These are phyloP conservation scores for Microdochium paspali DNA, from an alignment of 2,329 filamentous ascomycete genomes.

Conservation along the genomic window DNA sequence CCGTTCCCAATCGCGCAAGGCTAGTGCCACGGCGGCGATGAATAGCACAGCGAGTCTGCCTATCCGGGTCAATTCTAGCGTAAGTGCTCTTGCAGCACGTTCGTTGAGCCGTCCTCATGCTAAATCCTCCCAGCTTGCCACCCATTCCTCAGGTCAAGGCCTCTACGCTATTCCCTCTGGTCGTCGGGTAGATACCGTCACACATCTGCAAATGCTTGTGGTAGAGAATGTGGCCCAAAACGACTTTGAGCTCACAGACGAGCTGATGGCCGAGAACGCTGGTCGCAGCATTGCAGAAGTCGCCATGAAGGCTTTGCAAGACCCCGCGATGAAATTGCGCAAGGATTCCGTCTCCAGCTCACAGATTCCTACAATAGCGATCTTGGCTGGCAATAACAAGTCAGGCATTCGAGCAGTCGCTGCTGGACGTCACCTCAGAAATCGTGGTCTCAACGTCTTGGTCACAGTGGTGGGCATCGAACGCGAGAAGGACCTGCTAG, in stretches of 20 bases:
- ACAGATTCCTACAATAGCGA: slow-evolving; percentile 41
- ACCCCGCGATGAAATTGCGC: slow-evolving; percentile 49
- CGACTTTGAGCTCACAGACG: slow-evolving; percentile 78
- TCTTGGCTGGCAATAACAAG: slow-evolving; percentile 93
- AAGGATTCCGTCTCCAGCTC: slow-evolving; percentile 22
- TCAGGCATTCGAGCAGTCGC: slow-evolving; percentile 78
- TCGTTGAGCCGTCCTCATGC: slow-evolving; percentile 6
- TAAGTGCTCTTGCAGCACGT: slow-evolving; percentile 16
- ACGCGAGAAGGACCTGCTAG: slow-evolving; percentile 69
- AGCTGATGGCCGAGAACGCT: slow-evolving; percentile 86
- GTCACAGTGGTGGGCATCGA: slow-evolving; percentile 81
- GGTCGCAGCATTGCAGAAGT: slow-evolving; percentile 83
- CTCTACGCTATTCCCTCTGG: slow-evolving; percentile 46
- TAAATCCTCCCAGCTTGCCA: slow-evolving; percentile 18
- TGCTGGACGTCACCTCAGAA: slow-evolving; percentile 77
- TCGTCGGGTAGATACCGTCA: slow-evolving; percentile 52
- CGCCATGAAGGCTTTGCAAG: slow-evolving; percentile 58
- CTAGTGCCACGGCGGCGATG: slow-evolving; percentile 24
- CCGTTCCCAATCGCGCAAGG: slow-evolving; percentile 48
- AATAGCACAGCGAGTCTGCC: slow-evolving; percentile 25
- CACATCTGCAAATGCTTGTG: slow-evolving; percentile 78
- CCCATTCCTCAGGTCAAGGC: slow-evolving; percentile 20
- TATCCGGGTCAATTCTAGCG: slow-evolving; percentile 38
- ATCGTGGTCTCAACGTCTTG: slow-evolving; percentile 71
- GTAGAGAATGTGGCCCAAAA: slow-evolving; percentile 85